Conservation (phyloP, 192 early-diverging fungal genomes). For the Coemansia sp. region DNA sequence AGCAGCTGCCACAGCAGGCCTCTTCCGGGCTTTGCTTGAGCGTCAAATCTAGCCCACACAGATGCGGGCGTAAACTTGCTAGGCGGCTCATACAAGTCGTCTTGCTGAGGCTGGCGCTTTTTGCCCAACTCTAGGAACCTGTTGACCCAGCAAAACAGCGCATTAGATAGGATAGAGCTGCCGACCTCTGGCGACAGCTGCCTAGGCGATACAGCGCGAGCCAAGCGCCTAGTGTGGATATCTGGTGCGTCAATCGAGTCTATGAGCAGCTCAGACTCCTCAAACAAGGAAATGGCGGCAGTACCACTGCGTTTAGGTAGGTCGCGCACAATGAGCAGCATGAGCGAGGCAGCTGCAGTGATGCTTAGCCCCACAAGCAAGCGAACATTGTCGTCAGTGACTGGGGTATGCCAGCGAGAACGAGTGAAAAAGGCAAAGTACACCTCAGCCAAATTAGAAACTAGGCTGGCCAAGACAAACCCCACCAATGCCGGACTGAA, state of each 20-base stretch:
- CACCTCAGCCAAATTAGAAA: constrained; percentile 1
- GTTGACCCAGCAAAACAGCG: constrained; percentile 32
- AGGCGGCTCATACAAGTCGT: constrained; percentile 19
- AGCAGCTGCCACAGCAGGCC: constrained; percentile 32
- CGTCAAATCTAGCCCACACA: constrained; percentile 16
- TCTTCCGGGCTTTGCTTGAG: background rate
- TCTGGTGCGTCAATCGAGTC: background rate
- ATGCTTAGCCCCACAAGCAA: background rate
- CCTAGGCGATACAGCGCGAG: background rate
- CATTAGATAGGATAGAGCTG: constrained; percentile 24
- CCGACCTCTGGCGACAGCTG: constrained; percentile 24
- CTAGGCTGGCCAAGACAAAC: background rate
- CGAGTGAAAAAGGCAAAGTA: constrained; percentile 22
- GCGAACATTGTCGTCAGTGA: background rate
- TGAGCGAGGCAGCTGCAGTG: background rate
- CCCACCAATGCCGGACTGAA: constrained; percentile 8
- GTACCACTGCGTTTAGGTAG: constrained; percentile 8
- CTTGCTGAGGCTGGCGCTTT: constrained; percentile 13
- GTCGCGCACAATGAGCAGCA: constrained; percentile 26
- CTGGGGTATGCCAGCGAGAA: constrained; percentile 16
- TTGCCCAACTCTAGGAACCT: constrained; percentile 14
- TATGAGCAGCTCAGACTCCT: background rate
- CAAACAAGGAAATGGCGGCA: background rate
- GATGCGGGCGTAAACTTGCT: constrained; percentile 1
- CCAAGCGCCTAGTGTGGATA: background rate